A percentile compares a stretch with the other conserved stretches of the same genome.
phyloP scores from a whole-genome alignment of 2,329 filamentous ascomycete species.

The Spiromastix sp. region DNA sequence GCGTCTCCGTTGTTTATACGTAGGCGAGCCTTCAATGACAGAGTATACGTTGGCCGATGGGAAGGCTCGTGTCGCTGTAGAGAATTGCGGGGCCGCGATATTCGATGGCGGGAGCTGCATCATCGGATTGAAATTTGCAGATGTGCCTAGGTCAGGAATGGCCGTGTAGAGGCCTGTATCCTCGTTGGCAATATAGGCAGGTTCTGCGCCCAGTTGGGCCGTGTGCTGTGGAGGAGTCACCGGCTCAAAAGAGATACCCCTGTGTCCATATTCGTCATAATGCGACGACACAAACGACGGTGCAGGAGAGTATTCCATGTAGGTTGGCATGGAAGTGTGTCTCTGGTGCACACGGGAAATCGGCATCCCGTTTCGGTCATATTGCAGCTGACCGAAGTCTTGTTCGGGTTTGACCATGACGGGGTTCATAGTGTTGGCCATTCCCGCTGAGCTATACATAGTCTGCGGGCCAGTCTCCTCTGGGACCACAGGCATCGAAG shows the following conservation, averaged over 20 bases:
- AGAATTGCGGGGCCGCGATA: slow-evolving; percentile 68
- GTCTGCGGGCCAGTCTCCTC: slow-evolving; percentile 56
- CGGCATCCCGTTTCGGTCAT: slow-evolving; percentile 85
- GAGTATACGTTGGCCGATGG: slow-evolving; percentile 80
- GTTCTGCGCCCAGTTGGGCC: slow-evolving; percentile 69
- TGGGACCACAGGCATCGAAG: slow-evolving; percentile 45
- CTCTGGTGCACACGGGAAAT: slow-evolving; percentile 76
- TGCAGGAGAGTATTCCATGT: slow-evolving; percentile 95
- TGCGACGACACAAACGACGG: slow-evolving; percentile 98
- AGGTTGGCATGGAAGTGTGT: slow-evolving; percentile 97
- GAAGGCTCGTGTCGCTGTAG: slow-evolving; percentile 54
- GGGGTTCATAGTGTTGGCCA: slow-evolving; percentile 59
- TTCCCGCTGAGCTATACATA: slow-evolving; percentile 62
- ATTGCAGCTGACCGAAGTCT: slow-evolving; percentile 72
- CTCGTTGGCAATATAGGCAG: slow-evolving; percentile 95
- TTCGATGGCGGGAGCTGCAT: slow-evolving; percentile 85
- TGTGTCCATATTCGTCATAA: slow-evolving; percentile 95
- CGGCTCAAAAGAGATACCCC: slow-evolving; percentile 91
- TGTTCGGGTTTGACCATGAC: slow-evolving; percentile 78
- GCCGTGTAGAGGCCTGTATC: slow-evolving; percentile 93
- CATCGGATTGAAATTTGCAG: slow-evolving; percentile 71
- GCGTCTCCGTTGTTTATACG: slow-evolving; percentile 93
- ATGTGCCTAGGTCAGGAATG: slow-evolving; percentile 73
- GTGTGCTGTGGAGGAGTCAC: slow-evolving; percentile 91
- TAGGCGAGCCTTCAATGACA: slow-evolving; percentile 94